Base-by-base conservation (phyloP, 192 early-diverging fungal genomes). In the Blastocladiella britannica region DNA sequence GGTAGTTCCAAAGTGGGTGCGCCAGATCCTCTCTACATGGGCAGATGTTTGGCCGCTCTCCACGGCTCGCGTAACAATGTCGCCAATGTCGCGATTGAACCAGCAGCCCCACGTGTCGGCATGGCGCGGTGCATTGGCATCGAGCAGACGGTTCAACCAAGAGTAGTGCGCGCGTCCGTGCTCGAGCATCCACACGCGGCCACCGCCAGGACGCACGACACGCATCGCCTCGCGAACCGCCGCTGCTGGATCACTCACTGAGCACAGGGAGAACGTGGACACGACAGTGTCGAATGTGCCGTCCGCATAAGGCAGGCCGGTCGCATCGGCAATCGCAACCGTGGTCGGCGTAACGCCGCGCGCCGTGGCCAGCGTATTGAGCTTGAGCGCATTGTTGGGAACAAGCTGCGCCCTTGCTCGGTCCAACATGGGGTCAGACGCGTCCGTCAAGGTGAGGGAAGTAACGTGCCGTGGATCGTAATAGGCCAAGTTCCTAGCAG, bases 241-340 rank as follows among this genome's bases (percentile, higher is more conserved):
- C 26, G 58, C 57, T 0, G 73, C 70, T 4, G 82, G 82, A 58
- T 82, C 74, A 0, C 28, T 9, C 52, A 67, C 70, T 8, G 76
- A 79, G 58, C 82, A 85, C 4, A 85, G 53, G 4, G 81, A 81
- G 63, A 85, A 82, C 1, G 81, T 82, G 58, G 79, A 72, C 6
- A 85, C 63, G 26, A 85, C 76, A 2, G 78, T 77, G 58, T 85
- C 82, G 57, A 69, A 83, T 1, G 55, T 53, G 5, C 53, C 37
- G 15, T 43, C 52, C 26, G 62, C 60, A 4, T 25, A 51, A 4
- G 58, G 55, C 7, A 72, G 59, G 3, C 54, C 51, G 24, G 74
- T 58, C 7, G 63, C 69, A 60, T 75, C 61, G 25, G 68, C 67
- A 23, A 58, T 37, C 25, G 60, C 26, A 28, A 74, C 69, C n/a